These are phyloP conservation scores for Xylaria palmicola DNA, from an alignment of 495 filamentous ascomycete genomes.

Conservation along the genomic window DNA sequence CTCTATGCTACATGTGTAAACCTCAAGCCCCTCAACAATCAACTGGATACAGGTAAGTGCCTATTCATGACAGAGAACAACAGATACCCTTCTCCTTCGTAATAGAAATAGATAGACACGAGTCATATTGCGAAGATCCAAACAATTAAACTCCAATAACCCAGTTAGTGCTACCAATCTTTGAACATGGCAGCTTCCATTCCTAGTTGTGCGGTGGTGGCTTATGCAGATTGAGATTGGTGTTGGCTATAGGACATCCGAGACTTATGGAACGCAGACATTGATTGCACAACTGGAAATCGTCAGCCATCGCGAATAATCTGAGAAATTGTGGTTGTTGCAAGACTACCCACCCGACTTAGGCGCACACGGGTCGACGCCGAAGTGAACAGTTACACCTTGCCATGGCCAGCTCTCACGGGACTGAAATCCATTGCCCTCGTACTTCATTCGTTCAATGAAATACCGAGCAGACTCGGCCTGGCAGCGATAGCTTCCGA, in stretches of 20 bases:
- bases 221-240: too few species aligned
- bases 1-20: background rate
- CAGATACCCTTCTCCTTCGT: too few species aligned
- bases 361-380: slow-evolving; percentile 13
- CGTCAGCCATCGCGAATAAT: background rate
- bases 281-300: background rate
- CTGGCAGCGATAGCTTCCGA: slow-evolving; percentile 19
- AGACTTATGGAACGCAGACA: background rate
- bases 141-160: too few species aligned
- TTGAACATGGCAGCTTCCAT: too few species aligned
- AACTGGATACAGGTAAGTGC: too few species aligned
- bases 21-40: too few species aligned
- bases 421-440: background rate
- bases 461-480: slow-evolving; percentile 1
- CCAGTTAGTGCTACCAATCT: too few species aligned
- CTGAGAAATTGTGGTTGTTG: background rate
- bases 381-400: slow-evolving; percentile 9
- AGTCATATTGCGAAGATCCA: too few species aligned
- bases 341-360: background rate
- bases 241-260: background rate
- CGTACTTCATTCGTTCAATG: slow-evolving; percentile 6
- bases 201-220: too few species aligned
- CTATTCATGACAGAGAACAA: too few species aligned
- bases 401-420: background rate
- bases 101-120: too few species aligned